Evolutionary conservation across 331 rosid genomes (phyloP).

Genomic region (Rosa hybrid): DNA sequence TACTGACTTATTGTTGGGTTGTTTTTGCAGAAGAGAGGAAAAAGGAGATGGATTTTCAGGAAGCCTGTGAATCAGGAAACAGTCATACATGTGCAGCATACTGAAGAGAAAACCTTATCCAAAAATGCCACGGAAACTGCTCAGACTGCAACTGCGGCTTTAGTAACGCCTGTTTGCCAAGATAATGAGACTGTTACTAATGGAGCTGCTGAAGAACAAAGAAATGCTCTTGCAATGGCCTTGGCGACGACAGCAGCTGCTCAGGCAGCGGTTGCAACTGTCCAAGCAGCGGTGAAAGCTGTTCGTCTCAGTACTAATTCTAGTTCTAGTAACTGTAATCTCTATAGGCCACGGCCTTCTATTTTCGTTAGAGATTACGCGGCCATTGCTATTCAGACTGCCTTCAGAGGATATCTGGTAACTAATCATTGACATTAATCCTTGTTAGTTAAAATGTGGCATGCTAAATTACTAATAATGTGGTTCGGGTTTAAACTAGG

Average conservation of each 20-base stretch:
- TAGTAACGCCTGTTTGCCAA: not conserved
- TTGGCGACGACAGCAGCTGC: conserved; percentile 42
- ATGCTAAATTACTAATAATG: not conserved
- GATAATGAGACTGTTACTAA: conserved; percentile 7
- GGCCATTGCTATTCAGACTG: conserved; percentile 50
- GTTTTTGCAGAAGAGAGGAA: conserved; percentile 50
- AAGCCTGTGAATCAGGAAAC: conserved; percentile 43
- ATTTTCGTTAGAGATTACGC: conserved; percentile 37
- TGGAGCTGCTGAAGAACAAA: conserved; percentile 25
- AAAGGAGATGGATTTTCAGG: conserved; percentile 58
- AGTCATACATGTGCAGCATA: conserved; percentile 23
- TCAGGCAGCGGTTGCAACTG: conserved; percentile 43
- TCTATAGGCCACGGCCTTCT: conserved; percentile 34
- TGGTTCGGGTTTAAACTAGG: conserved; percentile 29
- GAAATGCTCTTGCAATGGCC: conserved; percentile 45
- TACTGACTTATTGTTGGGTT: not conserved
- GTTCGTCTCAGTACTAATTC: conserved; percentile 25
- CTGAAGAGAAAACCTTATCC: conserved; percentile 17
- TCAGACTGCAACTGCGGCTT: conserved; percentile 9
- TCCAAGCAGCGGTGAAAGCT: conserved; percentile 44
- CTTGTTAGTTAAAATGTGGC: not conserved
- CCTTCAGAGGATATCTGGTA: conserved; percentile 66
- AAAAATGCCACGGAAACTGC: conserved; percentile 19
- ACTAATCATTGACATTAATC: not conserved
- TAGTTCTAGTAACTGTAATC: not conserved